Percentiles rank a stretch among this genome's conserved stretches.
These are phyloP conservation scores for Fragaria ananassa DNA, from an alignment of 306 rosid species.

Conservation along the genomic window DNA sequence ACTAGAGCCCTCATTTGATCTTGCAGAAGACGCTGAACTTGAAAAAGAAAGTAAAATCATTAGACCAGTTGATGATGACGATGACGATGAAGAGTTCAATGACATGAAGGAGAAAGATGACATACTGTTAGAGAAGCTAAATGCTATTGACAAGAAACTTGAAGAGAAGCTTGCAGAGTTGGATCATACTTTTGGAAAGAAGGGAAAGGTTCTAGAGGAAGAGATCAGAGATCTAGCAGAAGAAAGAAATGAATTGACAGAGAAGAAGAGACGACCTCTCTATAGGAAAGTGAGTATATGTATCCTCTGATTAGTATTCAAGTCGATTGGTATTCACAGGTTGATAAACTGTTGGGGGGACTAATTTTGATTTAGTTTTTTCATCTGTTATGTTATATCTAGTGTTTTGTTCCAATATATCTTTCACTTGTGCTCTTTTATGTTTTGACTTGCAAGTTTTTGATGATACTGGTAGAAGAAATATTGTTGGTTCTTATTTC, in stretches of 20 bases:
- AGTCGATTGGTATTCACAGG: background rate
- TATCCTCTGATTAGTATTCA: conserved; percentile 11
- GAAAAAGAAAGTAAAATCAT: conserved; percentile 44
- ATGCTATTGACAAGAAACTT: conserved; percentile 75
- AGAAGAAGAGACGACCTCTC: conserved; percentile 81
- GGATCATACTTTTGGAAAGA: conserved; percentile 86
- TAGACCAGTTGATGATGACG: conserved; percentile 46
- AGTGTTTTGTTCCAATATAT: background rate
- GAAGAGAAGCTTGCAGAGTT: conserved; percentile 84
- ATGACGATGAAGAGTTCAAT: conserved; percentile 68
- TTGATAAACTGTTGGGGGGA: background rate
- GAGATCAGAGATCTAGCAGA: conserved; percentile 92
- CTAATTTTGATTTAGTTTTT: conserved; percentile 3
- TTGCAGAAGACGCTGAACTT: conserved; percentile 44
- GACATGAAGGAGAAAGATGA: conserved; percentile 89
- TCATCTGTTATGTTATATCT: background rate
- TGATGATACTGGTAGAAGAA: conserved; percentile 1
- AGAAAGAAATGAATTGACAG: conserved; percentile 87
- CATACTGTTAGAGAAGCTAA: conserved; percentile 66
- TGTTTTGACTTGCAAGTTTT: background rate
- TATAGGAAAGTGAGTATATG: conserved; percentile 58
- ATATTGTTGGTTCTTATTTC: background rate
- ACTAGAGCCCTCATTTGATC: conserved; percentile 43
- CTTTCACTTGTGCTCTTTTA: background rate
- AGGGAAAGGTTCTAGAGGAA: conserved; percentile 87